Percentiles rank a stretch among this genome's conserved stretches.
These are phyloP conservation scores for Carex sylvatica DNA, from an alignment of 202 grass and related monocot genomes.

Conservation along the genomic window DNA sequence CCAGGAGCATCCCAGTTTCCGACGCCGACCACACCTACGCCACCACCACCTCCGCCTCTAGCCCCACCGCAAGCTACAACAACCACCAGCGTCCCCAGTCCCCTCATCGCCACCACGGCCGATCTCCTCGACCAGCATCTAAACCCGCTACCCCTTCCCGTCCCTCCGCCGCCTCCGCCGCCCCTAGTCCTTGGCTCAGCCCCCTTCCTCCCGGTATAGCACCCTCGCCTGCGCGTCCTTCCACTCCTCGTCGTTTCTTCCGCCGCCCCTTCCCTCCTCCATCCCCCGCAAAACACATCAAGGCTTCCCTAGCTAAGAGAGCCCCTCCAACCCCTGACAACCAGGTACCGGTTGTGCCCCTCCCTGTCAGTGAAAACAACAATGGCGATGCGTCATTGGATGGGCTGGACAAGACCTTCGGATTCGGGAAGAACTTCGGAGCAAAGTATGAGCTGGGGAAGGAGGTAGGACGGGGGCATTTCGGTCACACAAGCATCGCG, in stretches of 20 bases:
- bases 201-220: slow-evolving; percentile 73
- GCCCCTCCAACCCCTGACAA: neutral
- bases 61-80: slow-evolving; percentile 23
- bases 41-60: slow-evolving; percentile 37
- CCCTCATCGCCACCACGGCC: slow-evolving; percentile 35
- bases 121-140: slow-evolving; percentile 39
- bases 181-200: slow-evolving; percentile 71
- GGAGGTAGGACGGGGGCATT: slow-evolving; percentile 93
- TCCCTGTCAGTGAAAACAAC: slow-evolving; percentile 33
- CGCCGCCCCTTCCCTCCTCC: slow-evolving; percentile 85
- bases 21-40: slow-evolving; percentile 32
- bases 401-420: slow-evolving; percentile 88
- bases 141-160: slow-evolving; percentile 41
- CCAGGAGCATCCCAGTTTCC: slow-evolving; percentile 58
- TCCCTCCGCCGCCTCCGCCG: slow-evolving; percentile 21
- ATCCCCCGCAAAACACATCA: slow-evolving; percentile 97
- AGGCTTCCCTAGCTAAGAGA: slow-evolving; percentile 66
- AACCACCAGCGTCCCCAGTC: slow-evolving; percentile 20
- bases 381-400: slow-evolving; percentile 29
- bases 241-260: slow-evolving; percentile 82
- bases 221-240: slow-evolving; percentile 52
- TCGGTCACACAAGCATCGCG: slow-evolving; percentile 85
- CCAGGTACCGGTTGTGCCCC: slow-evolving; percentile 15
- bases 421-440: slow-evolving; percentile 75
- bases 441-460: slow-evolving; percentile 91